These are phyloP conservation scores for Vitis labrusca DNA, from an alignment of 164 flowering plant genomes.

Conservation along the genomic window DNA sequence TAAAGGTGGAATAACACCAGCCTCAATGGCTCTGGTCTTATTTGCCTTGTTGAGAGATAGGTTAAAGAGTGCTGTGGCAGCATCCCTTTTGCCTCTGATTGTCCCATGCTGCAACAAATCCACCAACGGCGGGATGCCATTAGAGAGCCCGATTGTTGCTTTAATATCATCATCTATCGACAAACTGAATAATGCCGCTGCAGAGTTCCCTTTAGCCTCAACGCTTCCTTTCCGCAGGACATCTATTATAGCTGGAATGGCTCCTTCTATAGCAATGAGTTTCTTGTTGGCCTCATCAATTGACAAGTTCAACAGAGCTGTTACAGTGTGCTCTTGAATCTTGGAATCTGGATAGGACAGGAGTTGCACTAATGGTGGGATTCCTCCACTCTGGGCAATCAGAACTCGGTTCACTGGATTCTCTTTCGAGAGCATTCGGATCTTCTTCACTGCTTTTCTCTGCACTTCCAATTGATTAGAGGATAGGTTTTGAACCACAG, in stretches of 20 bases:
- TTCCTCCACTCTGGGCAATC: conserved; percentile 64
- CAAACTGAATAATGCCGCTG: conserved; percentile 83
- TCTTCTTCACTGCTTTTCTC: conserved; percentile 50
- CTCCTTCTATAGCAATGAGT: conserved; percentile 54
- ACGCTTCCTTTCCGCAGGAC: conserved; percentile 52
- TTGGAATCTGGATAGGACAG: conserved; percentile 69
- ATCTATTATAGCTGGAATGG: conserved; percentile 73
- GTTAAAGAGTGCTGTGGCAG: conserved; percentile 81
- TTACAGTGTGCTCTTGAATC: conserved; percentile 78
- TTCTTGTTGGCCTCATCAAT: conserved; percentile 76
- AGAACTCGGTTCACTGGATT: conserved; percentile 67
- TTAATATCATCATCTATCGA: conserved; percentile 84
- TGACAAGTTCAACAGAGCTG: conserved; percentile 77
- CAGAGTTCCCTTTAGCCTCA: conserved; percentile 82
- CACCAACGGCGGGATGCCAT: conserved; percentile 82
- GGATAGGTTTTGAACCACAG: conserved; percentile 52
- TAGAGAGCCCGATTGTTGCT: conserved; percentile 41
- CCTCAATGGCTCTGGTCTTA: conserved; percentile 61
- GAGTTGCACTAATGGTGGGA: conserved; percentile 57
- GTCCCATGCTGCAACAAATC: conserved; percentile 62
- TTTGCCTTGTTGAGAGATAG: conserved; percentile 61
- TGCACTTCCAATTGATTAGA: conserved; percentile 47
- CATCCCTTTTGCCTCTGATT: conserved; percentile 81
- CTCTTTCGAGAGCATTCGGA: conserved; percentile 79
- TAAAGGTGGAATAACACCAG: conserved; percentile 65